These are phyloP conservation scores for Saturnispora silvae DNA, from an alignment of 805 yeast species.

Conservation along the genomic window DNA sequence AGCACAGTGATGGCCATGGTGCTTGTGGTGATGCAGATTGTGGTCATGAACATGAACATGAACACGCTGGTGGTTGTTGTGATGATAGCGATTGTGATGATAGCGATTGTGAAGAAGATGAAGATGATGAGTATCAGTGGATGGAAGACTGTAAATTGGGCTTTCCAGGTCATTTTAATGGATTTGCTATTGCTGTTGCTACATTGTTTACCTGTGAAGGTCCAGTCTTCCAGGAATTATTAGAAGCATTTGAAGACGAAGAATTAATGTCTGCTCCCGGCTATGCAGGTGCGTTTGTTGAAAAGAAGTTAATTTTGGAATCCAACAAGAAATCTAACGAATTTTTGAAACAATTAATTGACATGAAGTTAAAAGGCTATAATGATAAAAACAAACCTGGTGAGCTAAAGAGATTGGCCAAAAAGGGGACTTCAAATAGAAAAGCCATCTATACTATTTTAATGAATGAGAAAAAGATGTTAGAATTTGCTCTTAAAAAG, in stretches of 20 bases:
- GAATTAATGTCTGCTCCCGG: constrained; percentile 8
- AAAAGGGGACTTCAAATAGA: constrained; percentile 6
- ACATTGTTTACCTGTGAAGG: constrained; percentile 25
- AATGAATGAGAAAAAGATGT: constrained; percentile 12
- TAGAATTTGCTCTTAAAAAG: constrained; percentile 13
- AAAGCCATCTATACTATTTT: constrained; percentile 6
- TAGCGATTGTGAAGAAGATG: constrained; percentile 15
- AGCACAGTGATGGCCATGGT: constrained; percentile 10
- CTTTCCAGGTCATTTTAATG: constrained; percentile 35
- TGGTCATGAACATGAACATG: constrained; percentile 11
- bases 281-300: constrained; percentile 8
- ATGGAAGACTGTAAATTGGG: constrained; percentile 29
- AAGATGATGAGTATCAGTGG: constrained; percentile 27
- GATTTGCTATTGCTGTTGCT: constrained; percentile 33
- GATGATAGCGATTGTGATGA: no score
- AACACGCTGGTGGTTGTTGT: constrained; percentile 9
- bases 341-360: constrained; percentile 14
- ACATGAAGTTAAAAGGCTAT: constrained; percentile 8
- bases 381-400: constrained; percentile 8
- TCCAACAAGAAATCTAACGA: constrained; percentile 9
- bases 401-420: constrained; percentile 12
- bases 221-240: constrained; percentile 20
- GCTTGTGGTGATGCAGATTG: constrained; percentile 10
- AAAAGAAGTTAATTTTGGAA: constrained; percentile 7
- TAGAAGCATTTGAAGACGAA: constrained; percentile 8